Conservation (phyloP, 1,284 basidiomycete species). For the Malassezia yamatoensis region DNA sequence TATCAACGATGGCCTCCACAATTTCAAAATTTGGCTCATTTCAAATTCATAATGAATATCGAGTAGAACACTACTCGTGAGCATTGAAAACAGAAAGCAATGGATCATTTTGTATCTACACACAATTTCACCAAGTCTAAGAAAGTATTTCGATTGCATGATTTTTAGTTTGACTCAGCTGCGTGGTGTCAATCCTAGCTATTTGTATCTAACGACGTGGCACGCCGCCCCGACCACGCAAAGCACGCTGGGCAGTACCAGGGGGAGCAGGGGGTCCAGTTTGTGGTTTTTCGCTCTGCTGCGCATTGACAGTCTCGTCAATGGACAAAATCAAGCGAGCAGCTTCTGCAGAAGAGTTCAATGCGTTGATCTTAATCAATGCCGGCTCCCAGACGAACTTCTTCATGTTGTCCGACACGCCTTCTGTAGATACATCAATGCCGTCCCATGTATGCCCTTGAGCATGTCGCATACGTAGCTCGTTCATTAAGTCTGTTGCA, state of each 20-base stretch:
- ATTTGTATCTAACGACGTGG: conserved; percentile 12
- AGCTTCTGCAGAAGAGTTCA: conserved; percentile 87
- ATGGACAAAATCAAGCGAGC: conserved; percentile 67
- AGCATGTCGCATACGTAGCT: conserved; percentile 91
- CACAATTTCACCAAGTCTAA: no score
- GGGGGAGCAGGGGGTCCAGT: conserved; percentile 35
- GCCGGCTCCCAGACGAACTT: conserved; percentile 96
- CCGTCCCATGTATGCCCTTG: conserved; percentile 77
- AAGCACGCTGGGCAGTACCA: conserved; percentile 41
- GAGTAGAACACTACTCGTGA: no score
- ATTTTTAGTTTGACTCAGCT: neutral
- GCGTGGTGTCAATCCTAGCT: neutral
- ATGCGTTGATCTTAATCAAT: conserved; percentile 87
- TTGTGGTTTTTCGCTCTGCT: conserved; percentile 34
- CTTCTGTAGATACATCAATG: conserved; percentile 83
- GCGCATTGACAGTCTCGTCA: conserved; percentile 45
- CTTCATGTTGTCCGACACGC: conserved; percentile 85
- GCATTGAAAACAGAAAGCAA: no score
- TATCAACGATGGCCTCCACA: no score
- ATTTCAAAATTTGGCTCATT: no score
- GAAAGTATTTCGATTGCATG: no score
- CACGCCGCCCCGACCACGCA: conserved; percentile 26
- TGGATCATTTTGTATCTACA: no score
- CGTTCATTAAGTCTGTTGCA: conserved; percentile 93
- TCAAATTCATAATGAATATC: no score